phyloP scores from a whole-genome alignment of 305 asterid species.

The Solanum hybrid region DNA sequence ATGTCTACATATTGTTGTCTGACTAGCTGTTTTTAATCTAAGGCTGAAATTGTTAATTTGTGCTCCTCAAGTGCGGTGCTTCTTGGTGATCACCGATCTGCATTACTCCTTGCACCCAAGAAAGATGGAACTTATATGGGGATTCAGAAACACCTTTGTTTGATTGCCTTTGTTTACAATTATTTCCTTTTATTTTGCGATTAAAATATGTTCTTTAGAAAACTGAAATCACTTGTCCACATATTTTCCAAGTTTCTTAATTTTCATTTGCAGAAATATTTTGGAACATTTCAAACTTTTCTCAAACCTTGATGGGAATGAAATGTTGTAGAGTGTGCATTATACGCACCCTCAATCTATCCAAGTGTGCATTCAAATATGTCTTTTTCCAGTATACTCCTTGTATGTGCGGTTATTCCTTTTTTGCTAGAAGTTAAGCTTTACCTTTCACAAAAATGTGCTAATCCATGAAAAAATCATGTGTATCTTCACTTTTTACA shows the following conservation, averaged over 20 bases:
- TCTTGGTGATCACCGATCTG: not conserved
- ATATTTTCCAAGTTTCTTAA: not conserved
- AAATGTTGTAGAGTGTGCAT: not conserved
- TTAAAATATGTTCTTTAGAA: not conserved
- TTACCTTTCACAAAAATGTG: not conserved
- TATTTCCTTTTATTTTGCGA: not conserved
- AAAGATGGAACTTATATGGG: not conserved
- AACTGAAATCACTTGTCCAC: not conserved
- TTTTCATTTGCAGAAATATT: not conserved
- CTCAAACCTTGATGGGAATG: not conserved
- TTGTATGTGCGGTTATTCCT: not conserved
- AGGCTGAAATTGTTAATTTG: not conserved
- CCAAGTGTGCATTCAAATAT: not conserved
- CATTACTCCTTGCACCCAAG: not conserved
- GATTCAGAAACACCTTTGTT: not conserved
- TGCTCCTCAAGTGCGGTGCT: not conserved
- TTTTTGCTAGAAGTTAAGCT: not conserved
- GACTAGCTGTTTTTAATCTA: not conserved
- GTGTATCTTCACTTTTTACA: not conserved
- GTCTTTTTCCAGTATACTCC: not conserved
- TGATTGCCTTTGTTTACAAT: not conserved
- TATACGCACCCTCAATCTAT: not conserved
- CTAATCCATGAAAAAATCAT: not conserved
- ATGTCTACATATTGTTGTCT: not conserved
- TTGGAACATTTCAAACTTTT: not conserved